Evolutionary conservation across 2,329 filamentous ascomycete species (phyloP), one percentile per base, ranked within the genome.

Genomic region (Neofusicoccum ribis): DNA sequence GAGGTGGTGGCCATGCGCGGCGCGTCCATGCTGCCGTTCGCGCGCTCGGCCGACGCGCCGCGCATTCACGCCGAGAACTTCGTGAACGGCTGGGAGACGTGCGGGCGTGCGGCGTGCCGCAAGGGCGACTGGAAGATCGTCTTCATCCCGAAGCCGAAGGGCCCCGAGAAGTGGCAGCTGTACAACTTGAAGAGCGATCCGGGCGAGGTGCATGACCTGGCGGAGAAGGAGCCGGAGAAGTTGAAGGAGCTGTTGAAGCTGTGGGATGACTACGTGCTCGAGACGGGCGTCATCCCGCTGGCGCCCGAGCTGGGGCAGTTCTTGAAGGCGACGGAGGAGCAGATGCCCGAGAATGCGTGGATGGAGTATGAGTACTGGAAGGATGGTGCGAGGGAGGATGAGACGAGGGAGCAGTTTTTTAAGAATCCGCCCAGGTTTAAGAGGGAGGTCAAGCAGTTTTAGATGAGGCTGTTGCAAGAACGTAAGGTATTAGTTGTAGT

Each of bases 321-420:
- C 77, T 77, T 89, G 61, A 84, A 84, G 65, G 86, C 85, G 0
- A 86, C 84, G 69, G 86, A 89, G 73, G 85, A 83, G 66, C 86
- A 88, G 79, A 88, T 88, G 86, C 84, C 83, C 0, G 85, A 89
- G 73, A 86, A 88, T 70, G 85, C 83, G 6, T 88, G 85, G 86
- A 88, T 88, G 76, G 86, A 88, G 75, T 88, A 87, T 72, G 85
- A 88, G 73, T 88, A 88, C 68, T 89, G 86, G 86, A 83, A 84
- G 66, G 77, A 80, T 3, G 83, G 83, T 0, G 83, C 83, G 3
- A 75, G 83, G 39, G 74, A 78, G 23, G 68, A 74, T 52, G 74
- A 75, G n/a, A 64, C 41, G 44, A 49, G 63, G 44, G 70, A 76
- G 66, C 70, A 72, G 61, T 78, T 78, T 47, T 69, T 68, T 27